Evolutionary conservation across 805 yeast species (phyloP).

Genomic region (Scheffersomyces stipitis): DNA sequence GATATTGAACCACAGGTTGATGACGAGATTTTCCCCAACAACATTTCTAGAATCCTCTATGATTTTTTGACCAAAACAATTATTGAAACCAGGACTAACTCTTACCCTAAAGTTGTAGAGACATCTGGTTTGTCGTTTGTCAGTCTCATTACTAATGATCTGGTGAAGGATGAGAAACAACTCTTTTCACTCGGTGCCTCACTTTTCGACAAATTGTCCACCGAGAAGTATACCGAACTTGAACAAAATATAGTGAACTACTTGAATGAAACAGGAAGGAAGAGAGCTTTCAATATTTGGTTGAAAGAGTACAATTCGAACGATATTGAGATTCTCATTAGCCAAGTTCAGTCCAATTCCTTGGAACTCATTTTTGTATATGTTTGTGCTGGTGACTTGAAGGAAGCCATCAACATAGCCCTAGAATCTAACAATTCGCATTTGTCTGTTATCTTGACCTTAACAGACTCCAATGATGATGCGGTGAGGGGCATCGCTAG

Average conservation of each 20-base stretch:
- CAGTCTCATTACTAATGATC: conserved; percentile 12
- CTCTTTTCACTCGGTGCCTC: conserved; percentile 61
- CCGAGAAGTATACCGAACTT: conserved; percentile 2
- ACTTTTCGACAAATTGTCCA: conserved; percentile 43
- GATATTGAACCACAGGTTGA: conserved; percentile 4
- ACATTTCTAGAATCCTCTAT: conserved; percentile 15
- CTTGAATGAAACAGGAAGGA: conserved; percentile 29
- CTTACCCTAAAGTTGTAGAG: conserved; percentile 22
- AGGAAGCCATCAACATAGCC: conserved; percentile 63
- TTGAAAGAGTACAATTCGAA: conserved; percentile 43
- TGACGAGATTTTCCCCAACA: conserved; percentile 9
- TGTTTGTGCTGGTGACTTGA: conserved; percentile 55
- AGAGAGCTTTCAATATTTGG: conserved; percentile 56
- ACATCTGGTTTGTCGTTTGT: conserved; percentile 16
- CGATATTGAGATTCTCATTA: conserved; percentile 28
- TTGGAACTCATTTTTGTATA: conserved; percentile 52
- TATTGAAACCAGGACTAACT: conserved; percentile 21
- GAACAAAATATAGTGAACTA: conserved; percentile 14
- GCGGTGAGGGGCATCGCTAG: conserved; percentile 55
- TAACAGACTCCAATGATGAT: conserved; percentile 69
- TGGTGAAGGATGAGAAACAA: conserved; percentile 21
- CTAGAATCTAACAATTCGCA: conserved; percentile 63
- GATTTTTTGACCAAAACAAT: conserved; percentile 21
- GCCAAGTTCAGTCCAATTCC: conserved; percentile 28
- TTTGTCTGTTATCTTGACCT: conserved; percentile 65